phyloP scores from a whole-genome alignment of 2,329 filamentous ascomycete genomes.

The Exophiala xenobiotica region DNA sequence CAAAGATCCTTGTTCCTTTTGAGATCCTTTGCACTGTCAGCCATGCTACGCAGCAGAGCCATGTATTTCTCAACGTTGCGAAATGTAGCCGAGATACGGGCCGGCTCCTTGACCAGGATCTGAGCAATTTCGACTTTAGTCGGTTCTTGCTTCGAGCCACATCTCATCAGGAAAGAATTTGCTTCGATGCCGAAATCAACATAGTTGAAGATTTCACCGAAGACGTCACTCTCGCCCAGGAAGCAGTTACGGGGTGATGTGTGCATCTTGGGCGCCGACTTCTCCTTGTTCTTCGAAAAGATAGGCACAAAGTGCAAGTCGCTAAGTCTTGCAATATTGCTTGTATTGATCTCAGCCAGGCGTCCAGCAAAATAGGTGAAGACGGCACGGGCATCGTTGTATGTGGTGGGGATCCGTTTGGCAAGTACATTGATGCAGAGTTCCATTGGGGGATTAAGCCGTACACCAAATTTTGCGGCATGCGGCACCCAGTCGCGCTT shows the following conservation, averaged over 20 bases:
- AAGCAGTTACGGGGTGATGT: constrained; percentile 75
- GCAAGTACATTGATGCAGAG: constrained; percentile 74
- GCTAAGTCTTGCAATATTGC: constrained; percentile 60
- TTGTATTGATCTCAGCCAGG: constrained; percentile 67
- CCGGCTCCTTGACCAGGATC: constrained; percentile 80
- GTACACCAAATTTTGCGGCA: constrained; percentile 81
- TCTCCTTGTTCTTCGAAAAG: constrained; percentile 35
- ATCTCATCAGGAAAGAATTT: constrained; percentile 82
- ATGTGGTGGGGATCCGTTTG: constrained; percentile 67
- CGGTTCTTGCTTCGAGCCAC: constrained; percentile 88
- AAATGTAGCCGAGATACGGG: constrained; percentile 74
- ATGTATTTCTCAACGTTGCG: constrained; percentile 84
- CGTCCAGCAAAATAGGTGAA: constrained; percentile 84
- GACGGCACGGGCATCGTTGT: constrained; percentile 64
- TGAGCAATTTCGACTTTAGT: constrained; percentile 81
- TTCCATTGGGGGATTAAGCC: constrained; percentile 73
- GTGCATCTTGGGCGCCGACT: constrained; percentile 48
- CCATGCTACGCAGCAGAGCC: constrained; percentile 74
- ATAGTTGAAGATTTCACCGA: constrained; percentile 92
- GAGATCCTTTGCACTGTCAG: constrained; percentile 67
- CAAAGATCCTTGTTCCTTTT: constrained; percentile 78
- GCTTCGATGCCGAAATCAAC: constrained; percentile 88
- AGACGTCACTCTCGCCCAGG: constrained; percentile 69
- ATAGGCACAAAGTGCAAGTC: constrained; percentile 73
- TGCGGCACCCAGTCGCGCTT: constrained; percentile 74